A percentile compares a stretch with the other conserved stretches of the same genome.
phyloP scores from a whole-genome alignment of 495 filamentous ascomycete genomes.

The Aspergillus kassunensis region DNA sequence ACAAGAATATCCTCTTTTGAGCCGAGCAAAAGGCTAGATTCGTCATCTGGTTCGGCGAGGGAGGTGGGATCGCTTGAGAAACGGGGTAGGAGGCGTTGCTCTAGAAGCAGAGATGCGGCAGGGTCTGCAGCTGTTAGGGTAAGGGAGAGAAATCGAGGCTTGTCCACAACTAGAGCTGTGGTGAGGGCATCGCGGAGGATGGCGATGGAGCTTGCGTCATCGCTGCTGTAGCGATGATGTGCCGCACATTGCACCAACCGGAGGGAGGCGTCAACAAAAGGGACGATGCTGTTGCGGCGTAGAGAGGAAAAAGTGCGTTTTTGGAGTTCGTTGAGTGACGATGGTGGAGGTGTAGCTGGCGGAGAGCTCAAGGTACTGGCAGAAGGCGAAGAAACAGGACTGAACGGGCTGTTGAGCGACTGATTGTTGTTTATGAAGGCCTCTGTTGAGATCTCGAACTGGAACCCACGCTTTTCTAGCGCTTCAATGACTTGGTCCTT shows the following conservation, averaged over 20 bases:
- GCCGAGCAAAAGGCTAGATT: slow-evolving; percentile 61
- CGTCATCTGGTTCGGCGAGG: slow-evolving; percentile 43
- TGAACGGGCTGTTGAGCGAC: slow-evolving; percentile 20
- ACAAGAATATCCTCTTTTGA: slow-evolving; percentile 76
- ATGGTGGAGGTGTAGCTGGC: slow-evolving; percentile 72
- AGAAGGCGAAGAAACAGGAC: slow-evolving; percentile 27
- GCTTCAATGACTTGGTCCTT: slow-evolving; percentile 68
- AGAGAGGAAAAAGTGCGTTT: slow-evolving; percentile 74
- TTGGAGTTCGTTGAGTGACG: slow-evolving; percentile 74
- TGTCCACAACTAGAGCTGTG: slow-evolving; percentile 54
- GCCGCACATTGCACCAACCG: slow-evolving; percentile 83
- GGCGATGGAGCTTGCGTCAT: slow-evolving; percentile 45
- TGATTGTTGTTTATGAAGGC: slow-evolving; percentile 56
- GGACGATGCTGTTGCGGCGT: slow-evolving; percentile 67
- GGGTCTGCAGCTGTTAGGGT: slow-evolving; percentile 83
- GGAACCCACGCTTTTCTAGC: slow-evolving; percentile 76
- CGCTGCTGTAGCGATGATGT: slow-evolving; percentile 44
- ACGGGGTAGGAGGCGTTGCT: slow-evolving; percentile 62
- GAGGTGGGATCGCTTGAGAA: slow-evolving; percentile 46
- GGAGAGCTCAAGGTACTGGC: slow-evolving; percentile 35
- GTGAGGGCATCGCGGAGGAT: slow-evolving; percentile 44
- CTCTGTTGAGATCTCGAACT: slow-evolving; percentile 70
- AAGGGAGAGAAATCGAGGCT: slow-evolving; percentile 77
- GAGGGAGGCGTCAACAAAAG: slow-evolving; percentile 62
- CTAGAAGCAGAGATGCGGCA: slow-evolving; percentile 71